Conservation (phyloP, 768 basidiomycete species). For the Tremella yokohamensis region DNA sequence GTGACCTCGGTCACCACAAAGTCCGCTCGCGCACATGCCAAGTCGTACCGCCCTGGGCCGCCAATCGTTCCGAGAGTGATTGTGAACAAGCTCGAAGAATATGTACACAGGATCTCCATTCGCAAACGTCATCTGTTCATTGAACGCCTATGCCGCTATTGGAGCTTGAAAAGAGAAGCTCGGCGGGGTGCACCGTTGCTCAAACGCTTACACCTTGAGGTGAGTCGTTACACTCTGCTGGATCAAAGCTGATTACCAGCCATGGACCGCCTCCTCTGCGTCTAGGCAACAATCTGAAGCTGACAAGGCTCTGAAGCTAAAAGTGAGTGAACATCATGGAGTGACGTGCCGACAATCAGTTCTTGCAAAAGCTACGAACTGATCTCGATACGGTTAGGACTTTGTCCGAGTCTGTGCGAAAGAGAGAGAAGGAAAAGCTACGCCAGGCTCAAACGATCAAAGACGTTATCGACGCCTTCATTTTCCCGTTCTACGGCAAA, state of each 20-base stretch:
- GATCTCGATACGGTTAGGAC: constrained; percentile 73
- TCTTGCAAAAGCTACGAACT: constrained; percentile 63
- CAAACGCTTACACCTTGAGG: constrained; percentile 86
- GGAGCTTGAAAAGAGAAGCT: constrained; percentile 94
- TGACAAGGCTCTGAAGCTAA: constrained; percentile 75
- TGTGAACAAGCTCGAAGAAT: constrained; percentile 70
- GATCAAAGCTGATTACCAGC: constrained; percentile 50
- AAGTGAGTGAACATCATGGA: constrained; percentile 58
- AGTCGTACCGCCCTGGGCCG: constrained; percentile 85
- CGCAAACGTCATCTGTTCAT: constrained; percentile 76
- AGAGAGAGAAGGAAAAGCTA: constrained; percentile 78
- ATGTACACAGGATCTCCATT: constrained; percentile 66
- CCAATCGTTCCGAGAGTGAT: constrained; percentile 85
- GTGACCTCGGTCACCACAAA: constrained; percentile 57
- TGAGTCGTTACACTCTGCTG: constrained; percentile 27
- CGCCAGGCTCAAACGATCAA: constrained; percentile 62
- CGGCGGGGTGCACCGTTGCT: constrained; percentile 87
- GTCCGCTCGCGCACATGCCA: constrained; percentile 82
- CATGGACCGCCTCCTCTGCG: constrained; percentile 80
- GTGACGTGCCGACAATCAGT: constrained; percentile 44
- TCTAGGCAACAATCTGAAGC: constrained; percentile 68
- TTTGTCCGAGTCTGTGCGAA: constrained; percentile 65
- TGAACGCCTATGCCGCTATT: constrained; percentile 76
- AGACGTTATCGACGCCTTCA: constrained; percentile 60
- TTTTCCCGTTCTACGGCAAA: constrained; percentile 65